phyloP scores from a whole-genome alignment of 176 grass and related monocot genomes.

The Leersia perrieri region DNA sequence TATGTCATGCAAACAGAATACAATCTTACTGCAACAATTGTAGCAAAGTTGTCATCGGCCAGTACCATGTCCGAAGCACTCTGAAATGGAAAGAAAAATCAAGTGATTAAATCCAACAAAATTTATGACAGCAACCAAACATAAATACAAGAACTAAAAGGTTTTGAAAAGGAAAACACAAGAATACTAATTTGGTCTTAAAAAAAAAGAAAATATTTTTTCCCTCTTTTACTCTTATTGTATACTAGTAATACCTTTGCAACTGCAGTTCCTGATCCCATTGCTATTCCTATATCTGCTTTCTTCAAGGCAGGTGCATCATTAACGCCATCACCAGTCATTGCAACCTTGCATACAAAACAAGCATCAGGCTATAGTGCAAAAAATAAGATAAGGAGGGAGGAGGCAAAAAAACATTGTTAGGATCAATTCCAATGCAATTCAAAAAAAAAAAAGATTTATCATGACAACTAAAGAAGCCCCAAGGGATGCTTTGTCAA shows the following conservation, averaged over 20 bases:
- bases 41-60: slow-evolving; percentile 98
- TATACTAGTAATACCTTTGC: slow-evolving; percentile 66
- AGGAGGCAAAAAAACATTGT: background rate
- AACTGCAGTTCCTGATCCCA: slow-evolving; percentile 98
- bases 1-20: slow-evolving; percentile 25
- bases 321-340: slow-evolving; percentile 99
- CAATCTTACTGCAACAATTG: slow-evolving; percentile 92
- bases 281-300: slow-evolving; percentile 99
- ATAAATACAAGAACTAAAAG: slow-evolving; percentile 2
- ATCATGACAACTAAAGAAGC: slow-evolving; percentile 25
- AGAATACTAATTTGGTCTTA: background rate
- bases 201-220: background rate
- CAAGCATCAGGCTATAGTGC: slow-evolving; percentile 7
- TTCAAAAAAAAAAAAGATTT: slow-evolving; percentile 25
- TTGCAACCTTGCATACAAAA: slow-evolving; percentile 73
- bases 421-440: background rate
- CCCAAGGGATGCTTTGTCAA: background rate
- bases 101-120: slow-evolving; percentile 8
- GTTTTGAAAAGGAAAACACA: background rate
- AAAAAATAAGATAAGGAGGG: slow-evolving; percentile 8
- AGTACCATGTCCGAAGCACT: slow-evolving; percentile 99
- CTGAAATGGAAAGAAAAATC: slow-evolving; percentile 55
- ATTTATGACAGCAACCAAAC: background rate
- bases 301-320: slow-evolving; percentile 99
- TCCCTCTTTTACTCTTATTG: background rate